phyloP scores from a whole-genome alignment of 1,139 yeast genomes.

The Magnusiomyces paraingens region DNA sequence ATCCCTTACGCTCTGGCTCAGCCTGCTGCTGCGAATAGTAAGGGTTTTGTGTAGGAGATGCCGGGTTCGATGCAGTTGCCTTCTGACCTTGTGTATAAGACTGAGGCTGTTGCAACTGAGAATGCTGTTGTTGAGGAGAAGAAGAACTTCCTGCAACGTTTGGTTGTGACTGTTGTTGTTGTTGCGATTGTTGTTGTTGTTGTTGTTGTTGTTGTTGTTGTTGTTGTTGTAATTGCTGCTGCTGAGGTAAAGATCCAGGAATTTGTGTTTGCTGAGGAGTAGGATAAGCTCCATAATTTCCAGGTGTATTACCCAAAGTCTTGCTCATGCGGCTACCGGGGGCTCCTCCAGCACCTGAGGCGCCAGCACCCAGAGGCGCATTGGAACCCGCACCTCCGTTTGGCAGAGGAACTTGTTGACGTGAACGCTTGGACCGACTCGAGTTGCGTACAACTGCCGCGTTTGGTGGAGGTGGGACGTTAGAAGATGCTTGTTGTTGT shows the following conservation, averaged over 20 bases:
- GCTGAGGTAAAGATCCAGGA: conserved; percentile 7
- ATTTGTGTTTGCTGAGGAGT: conserved; percentile 9
- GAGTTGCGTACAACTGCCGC: conserved; percentile 31
- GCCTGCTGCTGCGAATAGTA: conserved; percentile 17
- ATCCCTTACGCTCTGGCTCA: conserved; percentile 25
- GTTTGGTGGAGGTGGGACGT: conserved; percentile 26
- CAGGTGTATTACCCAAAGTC: conserved; percentile 6
- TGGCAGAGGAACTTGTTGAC: conserved; percentile 16
- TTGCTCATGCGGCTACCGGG: conserved; percentile 14
- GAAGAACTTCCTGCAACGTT: conserved; percentile 1
- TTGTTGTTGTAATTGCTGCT: neutral
- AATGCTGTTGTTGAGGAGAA: conserved; percentile 9
- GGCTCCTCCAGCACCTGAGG: conserved; percentile 1
- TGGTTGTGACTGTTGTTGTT: conserved; percentile 3
- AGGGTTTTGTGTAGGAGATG: conserved; percentile 17
- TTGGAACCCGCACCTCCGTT: conserved; percentile 2
- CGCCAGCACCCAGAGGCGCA: conserved; percentile 8
- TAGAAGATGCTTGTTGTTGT: conserved; percentile 21
- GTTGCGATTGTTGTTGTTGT: neutral
- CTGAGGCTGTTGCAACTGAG: conserved; percentile 9
- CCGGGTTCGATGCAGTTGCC: conserved; percentile 17
- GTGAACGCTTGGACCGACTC: conserved; percentile 29
- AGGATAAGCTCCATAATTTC: neutral
- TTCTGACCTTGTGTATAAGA: conserved; percentile 13
- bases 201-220: neutral